Conservation (phyloP, 495 filamentous ascomycete genomes). For the Clohesyomyces aquaticus region DNA sequence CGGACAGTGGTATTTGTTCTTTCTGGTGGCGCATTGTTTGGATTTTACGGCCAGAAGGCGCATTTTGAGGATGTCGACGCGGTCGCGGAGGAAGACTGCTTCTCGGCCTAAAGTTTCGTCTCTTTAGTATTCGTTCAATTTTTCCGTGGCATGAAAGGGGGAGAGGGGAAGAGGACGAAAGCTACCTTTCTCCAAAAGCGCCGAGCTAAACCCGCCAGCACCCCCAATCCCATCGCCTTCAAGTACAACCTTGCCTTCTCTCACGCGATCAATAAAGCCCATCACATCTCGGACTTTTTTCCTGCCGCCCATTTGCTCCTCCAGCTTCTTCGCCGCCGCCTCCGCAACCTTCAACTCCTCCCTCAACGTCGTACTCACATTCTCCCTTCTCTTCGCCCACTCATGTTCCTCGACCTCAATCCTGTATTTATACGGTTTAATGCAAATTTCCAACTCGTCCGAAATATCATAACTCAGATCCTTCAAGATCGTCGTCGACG, state of each 20-base stretch:
- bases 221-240: constrained; percentile 82
- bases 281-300: constrained; percentile 89
- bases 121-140: constrained; percentile 21
- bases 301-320: constrained; percentile 73
- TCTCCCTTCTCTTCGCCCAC: constrained; percentile 82
- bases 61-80: constrained; percentile 87
- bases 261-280: constrained; percentile 82
- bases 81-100: constrained; percentile 89
- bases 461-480: constrained; percentile 95
- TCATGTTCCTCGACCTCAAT: constrained; percentile 91
- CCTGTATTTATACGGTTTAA: constrained; percentile 98
- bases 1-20: constrained; percentile 95
- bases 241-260: constrained; percentile 79
- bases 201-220: constrained; percentile 88
- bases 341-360: constrained; percentile 84
- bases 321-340: constrained; percentile 71
- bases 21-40: constrained; percentile 77
- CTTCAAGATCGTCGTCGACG: constrained; percentile 82
- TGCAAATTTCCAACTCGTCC: constrained; percentile 99
- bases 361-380: constrained; percentile 75
- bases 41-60: constrained; percentile 82
- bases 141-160: no score
- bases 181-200: constrained; percentile 76
- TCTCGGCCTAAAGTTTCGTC: constrained; percentile 77
- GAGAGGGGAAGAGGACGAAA: no score